Percentiles rank a stretch among this genome's conserved stretches.
These are phyloP conservation scores for Candida wancherniae DNA, from an alignment of 805 yeast species.

Conservation along the genomic window DNA sequence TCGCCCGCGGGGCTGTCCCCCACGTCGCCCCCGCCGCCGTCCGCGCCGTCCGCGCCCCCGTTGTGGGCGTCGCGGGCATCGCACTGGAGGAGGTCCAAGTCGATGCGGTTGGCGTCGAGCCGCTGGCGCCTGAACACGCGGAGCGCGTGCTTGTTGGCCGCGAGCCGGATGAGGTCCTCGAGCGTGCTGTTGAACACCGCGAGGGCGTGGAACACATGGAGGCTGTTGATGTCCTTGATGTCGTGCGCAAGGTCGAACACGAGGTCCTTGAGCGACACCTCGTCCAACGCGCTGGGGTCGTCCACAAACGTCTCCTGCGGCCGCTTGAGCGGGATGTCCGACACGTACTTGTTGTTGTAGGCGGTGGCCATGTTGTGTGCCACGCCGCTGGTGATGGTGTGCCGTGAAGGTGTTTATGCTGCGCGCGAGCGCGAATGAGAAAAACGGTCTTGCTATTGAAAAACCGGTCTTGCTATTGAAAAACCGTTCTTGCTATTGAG, in stretches of 20 bases:
- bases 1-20: too few species aligned
- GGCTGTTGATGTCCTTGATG: constrained; percentile 30
- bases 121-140: constrained; percentile 23
- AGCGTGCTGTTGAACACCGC: constrained; percentile 26
- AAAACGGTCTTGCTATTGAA: too few species aligned
- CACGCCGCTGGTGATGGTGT: too few species aligned
- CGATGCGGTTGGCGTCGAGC: constrained; percentile 18
- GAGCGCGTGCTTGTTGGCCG: constrained; percentile 20
- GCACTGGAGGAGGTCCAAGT: constrained; percentile 7
- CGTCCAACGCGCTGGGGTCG: constrained; percentile 32
- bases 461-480: too few species aligned
- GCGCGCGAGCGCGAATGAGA: too few species aligned
- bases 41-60: too few species aligned
- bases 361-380: constrained; percentile 4
- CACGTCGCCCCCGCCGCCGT: too few species aligned
- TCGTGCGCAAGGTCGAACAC: constrained; percentile 28
- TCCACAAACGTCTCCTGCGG: constrained; percentile 39
- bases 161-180: constrained; percentile 30
- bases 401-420: too few species aligned
- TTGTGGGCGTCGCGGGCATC: constrained; percentile 1
- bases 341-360: constrained; percentile 14
- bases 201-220: constrained; percentile 34
- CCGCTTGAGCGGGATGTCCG: constrained; percentile 35
- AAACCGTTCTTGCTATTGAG: too few species aligned
- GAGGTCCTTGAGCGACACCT: constrained; percentile 31